A percentile compares a stretch with the other conserved stretches of the same genome.
phyloP scores from a whole-genome alignment of 2,329 filamentous ascomycete species.

The Alternaria triticimaculans region DNA sequence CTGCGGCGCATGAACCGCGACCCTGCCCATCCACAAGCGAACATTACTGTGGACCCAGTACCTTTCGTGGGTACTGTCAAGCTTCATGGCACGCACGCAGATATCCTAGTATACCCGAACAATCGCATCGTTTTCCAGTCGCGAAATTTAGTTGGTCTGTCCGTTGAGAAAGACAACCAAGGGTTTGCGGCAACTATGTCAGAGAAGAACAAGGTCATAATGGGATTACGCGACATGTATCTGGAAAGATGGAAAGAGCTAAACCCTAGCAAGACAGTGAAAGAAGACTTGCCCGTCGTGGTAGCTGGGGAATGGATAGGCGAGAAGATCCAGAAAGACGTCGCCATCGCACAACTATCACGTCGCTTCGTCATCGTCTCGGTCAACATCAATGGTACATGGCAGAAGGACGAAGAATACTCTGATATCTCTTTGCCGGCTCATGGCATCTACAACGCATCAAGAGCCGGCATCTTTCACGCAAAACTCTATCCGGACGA shows the following conservation, averaged over 20 bases:
- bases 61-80: slow-evolving; percentile 40
- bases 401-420: slow-evolving; percentile 24
- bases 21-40: slow-evolving; percentile 1
- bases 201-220: slow-evolving; percentile 13
- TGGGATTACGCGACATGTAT: slow-evolving; percentile 27
- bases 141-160: slow-evolving; percentile 27
- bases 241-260: slow-evolving; percentile 25
- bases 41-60: slow-evolving; percentile 14
- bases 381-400: slow-evolving; percentile 31
- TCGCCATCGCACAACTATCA: slow-evolving; percentile 29
- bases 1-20: slow-evolving; percentile 19
- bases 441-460: neutral
- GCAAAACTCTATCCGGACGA: neutral
- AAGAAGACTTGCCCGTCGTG: slow-evolving; percentile 18
- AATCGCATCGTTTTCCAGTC: slow-evolving; percentile 34
- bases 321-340: slow-evolving; percentile 29
- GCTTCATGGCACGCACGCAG: slow-evolving; percentile 43
- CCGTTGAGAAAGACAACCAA: slow-evolving; percentile 27
- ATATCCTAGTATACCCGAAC: slow-evolving; percentile 34
- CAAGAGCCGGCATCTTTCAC: neutral
- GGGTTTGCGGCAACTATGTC: slow-evolving; percentile 35
- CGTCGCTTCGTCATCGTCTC: slow-evolving; percentile 39
- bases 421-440: neutral
- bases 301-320: slow-evolving; percentile 45
- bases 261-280: slow-evolving; percentile 14